Conservation (phyloP, 1,284 basidiomycete species). For the Ganoderma meredithae region DNA sequence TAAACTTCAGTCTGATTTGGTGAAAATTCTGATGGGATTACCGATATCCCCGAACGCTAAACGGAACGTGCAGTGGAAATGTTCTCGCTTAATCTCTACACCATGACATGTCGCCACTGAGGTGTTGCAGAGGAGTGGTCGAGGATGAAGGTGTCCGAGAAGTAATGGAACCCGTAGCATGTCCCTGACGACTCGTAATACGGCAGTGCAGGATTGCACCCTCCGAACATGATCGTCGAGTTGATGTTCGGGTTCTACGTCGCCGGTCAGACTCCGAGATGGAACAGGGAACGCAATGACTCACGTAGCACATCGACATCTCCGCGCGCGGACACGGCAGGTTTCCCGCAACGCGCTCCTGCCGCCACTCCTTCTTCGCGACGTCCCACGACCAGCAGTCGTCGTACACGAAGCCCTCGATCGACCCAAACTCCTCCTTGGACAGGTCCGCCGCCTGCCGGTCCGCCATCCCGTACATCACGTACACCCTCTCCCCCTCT, state of each 20-base stretch:
- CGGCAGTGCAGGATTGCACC: conserved; percentile 46
- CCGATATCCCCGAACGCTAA: too few species aligned
- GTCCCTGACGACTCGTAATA: conserved; percentile 30
- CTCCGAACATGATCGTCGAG: conserved; percentile 48
- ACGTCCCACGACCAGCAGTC: conserved; percentile 53
- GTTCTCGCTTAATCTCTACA: too few species aligned
- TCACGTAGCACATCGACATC: conserved; percentile 46
- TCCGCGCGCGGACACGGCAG: conserved; percentile 48
- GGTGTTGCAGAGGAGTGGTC: conserved; percentile 32
- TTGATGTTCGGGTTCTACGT: conserved; percentile 47
- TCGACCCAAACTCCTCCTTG: conserved; percentile 38
- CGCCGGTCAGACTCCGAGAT: not conserved
- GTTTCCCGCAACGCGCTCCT: conserved; percentile 48
- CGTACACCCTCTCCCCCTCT: conserved; percentile 39
- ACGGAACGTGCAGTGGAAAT: too few species aligned
- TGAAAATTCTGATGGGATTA: too few species aligned
- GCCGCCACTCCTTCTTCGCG: conserved; percentile 43
- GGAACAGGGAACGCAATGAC: conserved; percentile 23
- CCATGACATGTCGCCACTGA: conserved; percentile 43
- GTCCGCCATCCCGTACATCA: conserved; percentile 49
- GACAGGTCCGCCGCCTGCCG: conserved; percentile 37
- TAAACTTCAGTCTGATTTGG: too few species aligned
- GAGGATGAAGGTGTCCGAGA: conserved; percentile 46
- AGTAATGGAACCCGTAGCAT: conserved; percentile 45
- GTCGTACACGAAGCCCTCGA: conserved; percentile 41